phyloP scores from a whole-genome alignment of 305 asterid genomes.

The Solanum aculeatissimum region DNA sequence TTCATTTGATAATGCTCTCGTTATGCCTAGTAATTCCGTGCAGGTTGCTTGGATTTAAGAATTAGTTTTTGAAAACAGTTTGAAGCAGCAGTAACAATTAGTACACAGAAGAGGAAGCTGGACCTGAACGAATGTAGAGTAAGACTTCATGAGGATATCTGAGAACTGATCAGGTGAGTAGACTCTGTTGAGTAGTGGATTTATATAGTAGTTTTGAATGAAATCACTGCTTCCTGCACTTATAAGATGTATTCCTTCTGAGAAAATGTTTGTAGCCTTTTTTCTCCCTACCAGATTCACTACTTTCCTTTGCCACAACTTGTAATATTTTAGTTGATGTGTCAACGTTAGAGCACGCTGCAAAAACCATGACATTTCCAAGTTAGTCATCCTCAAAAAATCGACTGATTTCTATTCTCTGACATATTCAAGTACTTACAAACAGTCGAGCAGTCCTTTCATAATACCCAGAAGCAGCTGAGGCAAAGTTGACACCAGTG shows the following conservation, averaged over 20 bases:
- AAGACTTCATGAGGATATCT: conserved; percentile 44
- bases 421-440: conserved; percentile 15
- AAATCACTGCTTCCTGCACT: conserved; percentile 92
- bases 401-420: not conserved
- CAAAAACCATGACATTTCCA: conserved; percentile 4
- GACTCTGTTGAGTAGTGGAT: conserved; percentile 43
- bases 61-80: not conserved
- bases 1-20: not conserved
- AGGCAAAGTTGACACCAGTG: conserved; percentile 69
- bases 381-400: not conserved
- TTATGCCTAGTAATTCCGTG: not conserved
- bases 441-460: conserved; percentile 52
- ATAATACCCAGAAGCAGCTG: conserved; percentile 83
- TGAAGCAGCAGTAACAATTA: not conserved
- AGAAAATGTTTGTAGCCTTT: conserved; percentile 39
- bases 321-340: conserved; percentile 54
- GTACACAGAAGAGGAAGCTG: not conserved
- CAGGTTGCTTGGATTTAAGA: not conserved
- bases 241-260: conserved; percentile 57
- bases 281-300: conserved; percentile 45
- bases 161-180: conserved; percentile 63
- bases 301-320: conserved; percentile 62
- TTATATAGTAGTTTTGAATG: conserved; percentile 75
- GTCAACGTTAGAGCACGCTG: conserved; percentile 60
- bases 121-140: conserved; percentile 52